A percentile compares a stretch with the other conserved stretches of the same genome.
Conservation (phyloP, 345 rosid genomes). For the Populus nigra region DNA sequence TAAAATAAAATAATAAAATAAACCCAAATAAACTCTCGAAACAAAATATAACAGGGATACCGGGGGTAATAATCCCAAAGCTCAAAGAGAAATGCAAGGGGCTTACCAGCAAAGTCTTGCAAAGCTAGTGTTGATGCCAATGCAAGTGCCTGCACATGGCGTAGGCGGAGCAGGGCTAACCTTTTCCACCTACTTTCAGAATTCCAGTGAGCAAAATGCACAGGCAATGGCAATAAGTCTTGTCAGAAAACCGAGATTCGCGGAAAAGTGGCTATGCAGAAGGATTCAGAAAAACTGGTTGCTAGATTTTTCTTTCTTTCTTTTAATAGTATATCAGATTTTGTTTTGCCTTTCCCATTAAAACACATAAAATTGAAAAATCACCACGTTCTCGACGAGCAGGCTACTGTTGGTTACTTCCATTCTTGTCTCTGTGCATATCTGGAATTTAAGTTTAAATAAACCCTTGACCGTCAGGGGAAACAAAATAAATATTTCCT, state of each 20-base stretch:
- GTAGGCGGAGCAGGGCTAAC: not conserved
- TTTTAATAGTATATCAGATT: not conserved
- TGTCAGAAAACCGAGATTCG: not conserved
- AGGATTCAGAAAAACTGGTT: slow-evolving; percentile 2
- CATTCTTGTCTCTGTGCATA: not conserved
- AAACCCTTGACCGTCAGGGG: too few species aligned
- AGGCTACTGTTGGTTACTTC: not conserved
- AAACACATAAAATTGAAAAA: not conserved
- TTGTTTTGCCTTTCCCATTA: not conserved
- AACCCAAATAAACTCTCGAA: too few species aligned
- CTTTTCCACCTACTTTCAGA: not conserved
- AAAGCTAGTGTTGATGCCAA: not conserved
- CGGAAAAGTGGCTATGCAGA: not conserved
- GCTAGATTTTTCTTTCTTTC: slow-evolving; percentile 2
- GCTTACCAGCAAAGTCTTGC: slow-evolving; percentile 1
- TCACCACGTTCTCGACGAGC: not conserved
- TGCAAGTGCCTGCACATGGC: not conserved
- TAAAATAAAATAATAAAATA: too few species aligned
- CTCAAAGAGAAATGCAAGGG: not conserved
- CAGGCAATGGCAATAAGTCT: not conserved
- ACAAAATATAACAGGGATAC: too few species aligned
- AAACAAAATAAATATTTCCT: too few species aligned
- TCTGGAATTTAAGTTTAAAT: not conserved
- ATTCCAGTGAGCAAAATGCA: not conserved
- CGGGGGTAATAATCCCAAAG: not conserved